Percentiles rank a stretch among this genome's conserved stretches.
Conservation (phyloP, 73 alveolate genomes). For the Uronychia binucleata region DNA sequence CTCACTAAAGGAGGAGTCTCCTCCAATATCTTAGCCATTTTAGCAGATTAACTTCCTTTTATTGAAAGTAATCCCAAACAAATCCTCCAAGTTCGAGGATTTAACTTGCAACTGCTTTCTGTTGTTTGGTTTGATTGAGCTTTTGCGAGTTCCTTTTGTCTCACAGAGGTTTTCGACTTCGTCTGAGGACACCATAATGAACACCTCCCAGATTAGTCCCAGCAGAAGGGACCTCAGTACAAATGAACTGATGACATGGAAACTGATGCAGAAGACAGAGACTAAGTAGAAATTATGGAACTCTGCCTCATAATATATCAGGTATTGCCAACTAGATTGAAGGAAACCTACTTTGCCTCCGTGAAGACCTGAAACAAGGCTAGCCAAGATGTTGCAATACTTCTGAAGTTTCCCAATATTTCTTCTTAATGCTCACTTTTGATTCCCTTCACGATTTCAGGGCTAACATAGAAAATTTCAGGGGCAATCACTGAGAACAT, state of each 20-base stretch:
- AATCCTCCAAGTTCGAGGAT: background rate
- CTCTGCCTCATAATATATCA: background rate
- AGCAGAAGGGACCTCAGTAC: background rate
- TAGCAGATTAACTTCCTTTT: background rate
- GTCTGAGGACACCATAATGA: background rate
- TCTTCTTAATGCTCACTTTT: background rate
- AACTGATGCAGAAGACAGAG: background rate
- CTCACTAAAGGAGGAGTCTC: too few relatives aligned
- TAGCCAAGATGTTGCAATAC: background rate
- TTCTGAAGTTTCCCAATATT: background rate
- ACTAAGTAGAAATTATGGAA: background rate
- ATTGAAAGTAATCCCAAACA: background rate
- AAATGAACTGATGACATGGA: background rate
- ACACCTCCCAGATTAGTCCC: constrained; percentile 1
- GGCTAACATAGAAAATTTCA: background rate
- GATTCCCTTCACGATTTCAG: background rate
- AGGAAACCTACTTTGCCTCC: background rate
- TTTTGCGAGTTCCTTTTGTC: background rate
- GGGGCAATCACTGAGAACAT: background rate
- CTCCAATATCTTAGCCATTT: background rate
- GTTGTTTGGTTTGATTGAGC: background rate
- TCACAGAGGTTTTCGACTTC: background rate
- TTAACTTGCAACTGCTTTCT: background rate
- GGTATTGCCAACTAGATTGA: background rate
- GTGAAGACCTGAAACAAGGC: background rate